Evolutionary conservation across 305 asterid species (phyloP), one percentile per base, ranked within the genome.

Genomic region (Rubia balearica): DNA sequence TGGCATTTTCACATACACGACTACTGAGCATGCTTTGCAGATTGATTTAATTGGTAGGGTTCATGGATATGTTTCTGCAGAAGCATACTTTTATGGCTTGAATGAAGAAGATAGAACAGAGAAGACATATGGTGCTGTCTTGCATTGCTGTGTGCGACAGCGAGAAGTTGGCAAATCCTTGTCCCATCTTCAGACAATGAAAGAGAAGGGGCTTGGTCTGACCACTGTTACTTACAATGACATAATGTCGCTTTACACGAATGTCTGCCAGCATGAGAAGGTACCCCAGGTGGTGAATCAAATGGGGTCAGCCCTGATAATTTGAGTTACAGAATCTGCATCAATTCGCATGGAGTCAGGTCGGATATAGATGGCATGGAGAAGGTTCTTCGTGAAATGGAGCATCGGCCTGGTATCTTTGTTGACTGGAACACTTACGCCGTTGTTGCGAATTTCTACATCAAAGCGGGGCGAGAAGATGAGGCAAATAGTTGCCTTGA

Each of bases 371-470:
- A 81, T 75, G 93, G 96, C 56, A 71, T 91, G 85, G 91, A 86
- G 75, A 86, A 69, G 41, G 73, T 86, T 67, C 77, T 88, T 69
- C 78, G 73, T 41, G 96, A 91, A 78, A 89, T 89, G 98, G 96
- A 91, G 74, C 76, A 65, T 57, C 88, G 83, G 63, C 48, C 85
- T 43, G 61, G 75, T 27, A 75, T 89, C 67, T 71, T 73, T 33
- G 77, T 82, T 80, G 96, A 88, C 66, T 91, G 97, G 97, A 91
- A 85, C 77, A 89, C 93, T 1, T 89, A 85, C 62, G 81, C 90
- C 61, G 85, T 83, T n/a, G 88, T 84, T 69, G 96, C 91, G 3
- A 88, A 83, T 82, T 80, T 83, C 79, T 83, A 87, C 62, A 74
- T 81, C 16, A 87, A 88, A 78, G 85, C 84, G 17, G 84, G 84